A percentile compares a stretch with the other conserved stretches of the same genome.
phyloP scores from a whole-genome alignment of 2,329 filamentous ascomycete genomes.

The Fusarium palustre region DNA sequence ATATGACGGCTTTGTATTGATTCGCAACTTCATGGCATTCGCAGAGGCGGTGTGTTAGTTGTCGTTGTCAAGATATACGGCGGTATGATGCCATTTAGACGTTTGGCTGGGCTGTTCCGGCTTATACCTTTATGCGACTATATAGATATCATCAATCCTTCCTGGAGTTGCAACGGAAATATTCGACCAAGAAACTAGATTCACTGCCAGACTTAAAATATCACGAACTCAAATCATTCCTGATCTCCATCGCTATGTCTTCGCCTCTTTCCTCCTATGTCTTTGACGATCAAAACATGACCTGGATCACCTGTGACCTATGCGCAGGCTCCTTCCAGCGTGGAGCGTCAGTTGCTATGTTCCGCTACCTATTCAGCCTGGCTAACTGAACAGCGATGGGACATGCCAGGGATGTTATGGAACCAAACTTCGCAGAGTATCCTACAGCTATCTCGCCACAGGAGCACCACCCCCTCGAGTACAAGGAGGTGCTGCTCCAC shows the following conservation, averaged over 20 bases:
- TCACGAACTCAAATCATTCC: background rate
- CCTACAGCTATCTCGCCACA: constrained; percentile 35
- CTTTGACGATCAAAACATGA: constrained; percentile 44
- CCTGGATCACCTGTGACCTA: constrained; percentile 44
- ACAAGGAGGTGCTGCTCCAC: constrained; percentile 22
- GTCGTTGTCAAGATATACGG: constrained; percentile 11
- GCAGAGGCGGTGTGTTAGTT: constrained; percentile 33
- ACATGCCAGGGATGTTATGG: constrained; percentile 42
- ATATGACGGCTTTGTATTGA: constrained; percentile 18
- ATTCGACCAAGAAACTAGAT: background rate
- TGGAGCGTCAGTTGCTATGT: constrained; percentile 23
- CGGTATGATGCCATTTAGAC: constrained; percentile 11
- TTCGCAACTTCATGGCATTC: constrained; percentile 8
- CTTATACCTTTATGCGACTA: constrained; percentile 7
- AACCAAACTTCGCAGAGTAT: constrained; percentile 42
- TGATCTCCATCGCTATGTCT: constrained; percentile 17
- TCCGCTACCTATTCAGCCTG: background rate
- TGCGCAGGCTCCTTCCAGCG: constrained; percentile 43
- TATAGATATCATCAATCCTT: constrained; percentile 37
- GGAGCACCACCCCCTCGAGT: constrained; percentile 18
- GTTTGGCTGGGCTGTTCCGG: background rate
- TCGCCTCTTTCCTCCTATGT: constrained; percentile 29
- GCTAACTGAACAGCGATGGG: constrained; percentile 11
- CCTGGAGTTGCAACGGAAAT: constrained; percentile 4
- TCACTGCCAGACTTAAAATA: background rate